Conservation (phyloP, 2,329 filamentous ascomycete species). For the Ascochyta pisi region DNA sequence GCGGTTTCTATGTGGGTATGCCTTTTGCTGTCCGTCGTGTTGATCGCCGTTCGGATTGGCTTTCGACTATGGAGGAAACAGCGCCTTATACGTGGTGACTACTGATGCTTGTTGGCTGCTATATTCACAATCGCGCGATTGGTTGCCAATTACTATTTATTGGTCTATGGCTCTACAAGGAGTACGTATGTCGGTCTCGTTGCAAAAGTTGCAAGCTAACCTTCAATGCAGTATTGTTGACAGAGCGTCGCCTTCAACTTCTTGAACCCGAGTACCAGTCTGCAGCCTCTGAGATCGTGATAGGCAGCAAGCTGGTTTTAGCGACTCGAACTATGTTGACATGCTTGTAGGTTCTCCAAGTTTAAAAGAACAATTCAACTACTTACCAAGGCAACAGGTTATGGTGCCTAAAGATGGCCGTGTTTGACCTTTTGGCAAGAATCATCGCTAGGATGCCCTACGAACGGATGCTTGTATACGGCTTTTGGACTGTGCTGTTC, state of each 20-base stretch:
- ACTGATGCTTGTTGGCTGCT: slow-evolving; percentile 24
- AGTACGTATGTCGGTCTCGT: slow-evolving; percentile 3
- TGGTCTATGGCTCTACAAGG: slow-evolving; percentile 27
- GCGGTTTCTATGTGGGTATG: slow-evolving; percentile 23
- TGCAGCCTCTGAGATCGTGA: slow-evolving; percentile 3
- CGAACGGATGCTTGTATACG: slow-evolving; percentile 19
- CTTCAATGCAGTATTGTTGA: slow-evolving; percentile 8
- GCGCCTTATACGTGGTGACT: slow-evolving; percentile 23
- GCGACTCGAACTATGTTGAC: slow-evolving; percentile 24
- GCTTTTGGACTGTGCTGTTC: slow-evolving; percentile 13
- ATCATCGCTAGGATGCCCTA: slow-evolving; percentile 27
- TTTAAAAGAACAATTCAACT: not conserved
- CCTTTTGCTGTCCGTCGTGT: slow-evolving; percentile 20
- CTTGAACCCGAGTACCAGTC: slow-evolving; percentile 9
- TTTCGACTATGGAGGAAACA: slow-evolving; percentile 22
- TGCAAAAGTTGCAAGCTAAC: not conserved
- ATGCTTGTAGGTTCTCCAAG: slow-evolving; percentile 17
- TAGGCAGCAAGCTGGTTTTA: slow-evolving; percentile 25
- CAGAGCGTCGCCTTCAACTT: slow-evolving; percentile 12
- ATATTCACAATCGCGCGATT: slow-evolving; percentile 21
- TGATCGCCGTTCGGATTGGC: slow-evolving; percentile 20
- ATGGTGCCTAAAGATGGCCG: slow-evolving; percentile 28
- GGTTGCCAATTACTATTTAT: slow-evolving; percentile 20
- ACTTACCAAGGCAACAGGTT: slow-evolving; percentile 12
- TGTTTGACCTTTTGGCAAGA: slow-evolving; percentile 23